Base-by-base conservation (phyloP, 169 alveolate genomes). In the Plasmodium knowlesi region DNA sequence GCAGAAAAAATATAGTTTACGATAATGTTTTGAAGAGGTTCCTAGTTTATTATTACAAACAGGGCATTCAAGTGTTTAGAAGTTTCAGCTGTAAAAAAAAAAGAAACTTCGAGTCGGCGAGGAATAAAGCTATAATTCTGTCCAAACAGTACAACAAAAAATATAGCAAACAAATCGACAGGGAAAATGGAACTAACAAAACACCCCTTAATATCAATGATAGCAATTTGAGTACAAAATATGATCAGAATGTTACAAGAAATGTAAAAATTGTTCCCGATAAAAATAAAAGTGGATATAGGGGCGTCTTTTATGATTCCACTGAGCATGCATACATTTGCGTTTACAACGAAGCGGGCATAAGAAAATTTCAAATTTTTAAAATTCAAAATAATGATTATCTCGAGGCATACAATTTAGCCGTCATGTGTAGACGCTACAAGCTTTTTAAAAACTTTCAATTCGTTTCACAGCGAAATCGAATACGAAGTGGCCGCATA, bases 11-110 rank as follows among this genome's bases (percentile, higher is more conserved):
- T 84, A 84, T 96, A n/a, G 92, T 96, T 10, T 96, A 82, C 70
- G 97, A 96, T 72, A 95, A 96, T 53, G 86, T 96, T 19, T 46
- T 96, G 71, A 83, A 90, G 25, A 72, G 96, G 28, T 96, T 96
- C 76, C 46, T 94, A 80, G 97, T 96, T 16, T 92, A 94, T 41
- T 95, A 96, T 84, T 96, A 96, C 82, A 96, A 96, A 76, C 97
- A 96, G 78, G 97, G 97, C 4, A 94, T 94, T 34, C 97, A 96
- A 74, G 97, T 96, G 46, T 96, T 96, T 79, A 22, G 97, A 32
- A 93, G 91, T 61, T 96, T 96, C 85, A 94, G 96, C 32, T 88
- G 90, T 32, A 88, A 88, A 57, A 88, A 88, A 41, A 88, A 88
- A 88, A 79, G 39, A 78, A 88, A 88, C 34, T 96, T 94, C 85